Conservation (phyloP, 202 grass and related monocot genomes). For the Carex arenaria region DNA sequence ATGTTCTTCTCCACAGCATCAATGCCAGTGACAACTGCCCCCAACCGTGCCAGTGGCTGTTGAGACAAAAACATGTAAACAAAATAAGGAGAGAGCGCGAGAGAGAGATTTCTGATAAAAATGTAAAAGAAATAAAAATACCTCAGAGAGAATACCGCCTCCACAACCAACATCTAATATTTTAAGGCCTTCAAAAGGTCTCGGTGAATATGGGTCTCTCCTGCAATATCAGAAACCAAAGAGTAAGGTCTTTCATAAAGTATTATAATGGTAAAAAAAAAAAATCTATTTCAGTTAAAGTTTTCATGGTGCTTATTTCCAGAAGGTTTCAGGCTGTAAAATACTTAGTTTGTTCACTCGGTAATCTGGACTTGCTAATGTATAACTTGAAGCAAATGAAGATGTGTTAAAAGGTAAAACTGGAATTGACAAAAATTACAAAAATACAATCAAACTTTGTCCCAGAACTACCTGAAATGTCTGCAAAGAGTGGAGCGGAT, state of each 20-base stretch:
- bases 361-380: neutral
- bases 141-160: slow-evolving; percentile 94
- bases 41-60: slow-evolving; percentile 90
- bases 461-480: slow-evolving; percentile 62
- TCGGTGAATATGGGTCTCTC: slow-evolving; percentile 72
- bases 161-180: slow-evolving; percentile 99
- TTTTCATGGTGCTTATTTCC: neutral
- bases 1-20: slow-evolving; percentile 94
- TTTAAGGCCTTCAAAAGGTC: slow-evolving; percentile 82
- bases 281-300: neutral
- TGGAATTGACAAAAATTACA: neutral
- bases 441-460: neutral
- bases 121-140: slow-evolving; percentile 14
- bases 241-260: neutral
- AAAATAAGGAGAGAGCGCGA: neutral
- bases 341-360: neutral
- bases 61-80: slow-evolving; percentile 10
- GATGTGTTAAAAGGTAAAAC: neutral
- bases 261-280: neutral
- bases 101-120: neutral
- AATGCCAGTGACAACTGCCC: slow-evolving; percentile 81
- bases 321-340: neutral
- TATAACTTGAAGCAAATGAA: neutral
- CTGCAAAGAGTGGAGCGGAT: slow-evolving; percentile 78
- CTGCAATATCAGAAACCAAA: slow-evolving; percentile 30